Evolutionary conservation across 805 yeast species (phyloP).

Genomic region (Pichia rugopelliculosa): DNA sequence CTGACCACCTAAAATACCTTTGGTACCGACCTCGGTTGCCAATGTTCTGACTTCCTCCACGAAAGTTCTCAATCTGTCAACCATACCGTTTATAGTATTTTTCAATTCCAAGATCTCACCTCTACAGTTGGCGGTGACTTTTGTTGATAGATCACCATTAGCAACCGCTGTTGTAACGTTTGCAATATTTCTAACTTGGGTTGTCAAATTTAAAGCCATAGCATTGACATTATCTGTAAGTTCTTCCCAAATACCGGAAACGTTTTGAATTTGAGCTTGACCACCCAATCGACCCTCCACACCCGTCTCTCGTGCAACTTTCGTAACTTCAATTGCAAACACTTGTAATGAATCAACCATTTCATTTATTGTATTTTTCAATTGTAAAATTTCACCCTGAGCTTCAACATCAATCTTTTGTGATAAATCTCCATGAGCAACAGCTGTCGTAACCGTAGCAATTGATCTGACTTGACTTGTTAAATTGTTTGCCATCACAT

Average conservation of each 20-base stretch:
- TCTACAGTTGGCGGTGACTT: constrained; percentile 80
- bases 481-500: constrained; percentile 79
- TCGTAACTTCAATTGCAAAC: constrained; percentile 80
- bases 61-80: constrained; percentile 76
- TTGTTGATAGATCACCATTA: constrained; percentile 71
- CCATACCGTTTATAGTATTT: constrained; percentile 79
- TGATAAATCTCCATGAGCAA: constrained; percentile 81
- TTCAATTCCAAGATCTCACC: constrained; percentile 75
- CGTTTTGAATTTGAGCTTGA: constrained; percentile 85
- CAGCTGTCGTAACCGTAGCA: constrained; percentile 87
- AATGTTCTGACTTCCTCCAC: constrained; percentile 80
- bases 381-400: constrained; percentile 81
- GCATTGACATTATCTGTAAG: constrained; percentile 87
- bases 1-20: constrained; percentile 86
- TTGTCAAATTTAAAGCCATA: constrained; percentile 89
- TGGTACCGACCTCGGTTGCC: constrained; percentile 78
- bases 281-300: constrained; percentile 89
- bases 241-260: constrained; percentile 88
- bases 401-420: constrained; percentile 86
- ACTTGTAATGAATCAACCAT: constrained; percentile 89
- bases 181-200: constrained; percentile 84
- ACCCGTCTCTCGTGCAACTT: constrained; percentile 90
- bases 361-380: constrained; percentile 80
- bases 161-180: constrained; percentile 86
- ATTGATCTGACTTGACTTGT: constrained; percentile 85